Evolutionary conservation across 2,329 filamentous ascomycete species (phyloP).

Genomic region (Fusarium sp.): DNA sequence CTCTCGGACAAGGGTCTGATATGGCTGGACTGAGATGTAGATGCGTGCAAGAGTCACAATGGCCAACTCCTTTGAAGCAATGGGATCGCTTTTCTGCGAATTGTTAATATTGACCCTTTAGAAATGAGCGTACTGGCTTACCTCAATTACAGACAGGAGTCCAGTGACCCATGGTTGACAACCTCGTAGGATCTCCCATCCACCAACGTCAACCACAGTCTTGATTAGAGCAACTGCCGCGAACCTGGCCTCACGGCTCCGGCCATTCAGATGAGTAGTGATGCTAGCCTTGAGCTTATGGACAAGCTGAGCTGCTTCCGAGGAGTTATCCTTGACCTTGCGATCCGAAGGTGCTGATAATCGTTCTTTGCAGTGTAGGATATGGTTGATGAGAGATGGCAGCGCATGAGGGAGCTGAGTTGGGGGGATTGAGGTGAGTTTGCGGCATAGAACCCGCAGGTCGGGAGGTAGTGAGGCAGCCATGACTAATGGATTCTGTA

Average conservation of each 20-base stretch:
- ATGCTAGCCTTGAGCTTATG: slow-evolving; percentile 86
- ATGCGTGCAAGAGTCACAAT: slow-evolving; percentile 83
- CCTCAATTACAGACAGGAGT: slow-evolving; percentile 78
- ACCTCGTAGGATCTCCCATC: slow-evolving; percentile 81
- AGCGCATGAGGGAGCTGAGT: slow-evolving; percentile 78
- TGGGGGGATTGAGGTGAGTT: slow-evolving; percentile 76
- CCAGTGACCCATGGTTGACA: slow-evolving; percentile 79
- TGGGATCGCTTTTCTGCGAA: slow-evolving; percentile 76
- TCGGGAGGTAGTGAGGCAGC: slow-evolving; percentile 60
- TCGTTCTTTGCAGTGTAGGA: slow-evolving; percentile 65
- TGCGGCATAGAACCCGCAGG: slow-evolving; percentile 72
- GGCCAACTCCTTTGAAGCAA: slow-evolving; percentile 77
- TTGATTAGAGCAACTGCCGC: slow-evolving; percentile 82
- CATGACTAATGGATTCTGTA: slow-evolving; percentile 30
- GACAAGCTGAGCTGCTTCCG: slow-evolving; percentile 74
- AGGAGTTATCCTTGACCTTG: slow-evolving; percentile 67
- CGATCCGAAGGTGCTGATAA: slow-evolving; percentile 71
- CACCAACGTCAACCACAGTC: slow-evolving; percentile 81
- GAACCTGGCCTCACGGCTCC: slow-evolving; percentile 78
- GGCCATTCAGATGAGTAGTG: slow-evolving; percentile 80
- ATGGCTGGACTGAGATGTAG: slow-evolving; percentile 82
- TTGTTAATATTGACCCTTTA: slow-evolving; percentile 29
- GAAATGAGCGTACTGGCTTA: slow-evolving; percentile 47
- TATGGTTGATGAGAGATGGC: slow-evolving; percentile 71
- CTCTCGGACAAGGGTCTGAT: slow-evolving; percentile 84